phyloP scores from a whole-genome alignment of 2,329 filamentous ascomycete species.

The Beauveria pseudobassiana region DNA sequence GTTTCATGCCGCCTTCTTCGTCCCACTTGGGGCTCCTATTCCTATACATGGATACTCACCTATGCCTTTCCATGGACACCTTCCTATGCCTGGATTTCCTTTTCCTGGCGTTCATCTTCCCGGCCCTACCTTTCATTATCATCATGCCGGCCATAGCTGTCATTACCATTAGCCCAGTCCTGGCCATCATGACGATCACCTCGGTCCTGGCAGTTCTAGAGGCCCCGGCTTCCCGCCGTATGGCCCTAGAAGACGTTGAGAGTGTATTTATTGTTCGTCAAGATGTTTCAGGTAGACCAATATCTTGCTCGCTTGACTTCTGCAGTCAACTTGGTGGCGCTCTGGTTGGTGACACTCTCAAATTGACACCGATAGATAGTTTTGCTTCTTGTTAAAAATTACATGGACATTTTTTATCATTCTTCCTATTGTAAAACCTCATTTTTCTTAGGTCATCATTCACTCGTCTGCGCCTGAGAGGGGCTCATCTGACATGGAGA shows the following conservation, averaged over 20 bases:
- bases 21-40: background rate
- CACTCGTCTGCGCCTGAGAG: constrained; percentile 14
- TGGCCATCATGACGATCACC: too few relatives aligned
- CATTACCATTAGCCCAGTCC: background rate
- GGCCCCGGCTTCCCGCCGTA: background rate
- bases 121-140: background rate
- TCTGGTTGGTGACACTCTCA: too few relatives aligned
- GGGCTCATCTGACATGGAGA: constrained; percentile 15
- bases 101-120: background rate
- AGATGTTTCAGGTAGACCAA: too few relatives aligned
- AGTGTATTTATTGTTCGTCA: too few relatives aligned
- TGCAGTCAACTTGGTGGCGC: too few relatives aligned
- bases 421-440: background rate
- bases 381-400: background rate
- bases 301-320: too few relatives aligned
- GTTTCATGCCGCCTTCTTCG: background rate
- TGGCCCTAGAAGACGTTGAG: too few relatives aligned
- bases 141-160: too few relatives aligned
- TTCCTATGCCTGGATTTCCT: background rate
- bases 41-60: too few relatives aligned
- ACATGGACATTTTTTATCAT: background rate
- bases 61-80: too few relatives aligned
- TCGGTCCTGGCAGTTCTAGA: too few relatives aligned
- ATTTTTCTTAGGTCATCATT: too few relatives aligned
- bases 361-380: background rate